Evolutionary conservation across 1,139 yeast species (phyloP), one percentile per base, ranked within the genome.

Genomic region (Magnusiomyces paraingens): DNA sequence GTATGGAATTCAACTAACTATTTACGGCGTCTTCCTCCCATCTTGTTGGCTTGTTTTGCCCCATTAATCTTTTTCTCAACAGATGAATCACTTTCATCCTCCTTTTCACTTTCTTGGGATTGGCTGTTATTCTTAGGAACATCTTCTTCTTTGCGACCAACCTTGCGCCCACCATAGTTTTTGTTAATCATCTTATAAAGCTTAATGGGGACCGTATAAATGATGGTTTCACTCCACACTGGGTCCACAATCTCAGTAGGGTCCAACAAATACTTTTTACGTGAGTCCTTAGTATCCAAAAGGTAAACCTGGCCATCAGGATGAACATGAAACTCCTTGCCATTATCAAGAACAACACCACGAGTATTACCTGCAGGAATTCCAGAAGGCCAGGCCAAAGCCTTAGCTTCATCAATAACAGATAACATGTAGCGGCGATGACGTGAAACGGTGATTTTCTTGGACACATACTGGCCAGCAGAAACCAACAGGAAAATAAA

Each of bases 221-320:
- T 63, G 26, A 84, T 60, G 1, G 86, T 75, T 57, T 86, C 89
- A 58, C 72, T 73, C 66, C 84, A 72, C 0, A 80, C 74, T 10
- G 82, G 81, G 21, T 65, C 67, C 17, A 60, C 59, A 43, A 72
- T 70, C 22, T 73, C 77, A 21, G 70, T 69, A 35, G 65, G 56
- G 43, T 65, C 61, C 47, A 73, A 59, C 39, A 71, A 67, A 36
- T 69, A 64, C 54, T 72, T 72, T 0, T 57, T 61, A 3, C 38
- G 38, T 3, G 36, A 29, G 11, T 74, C 78, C 43, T 76, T 78
- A n/a, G 70, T 69, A 57, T 85, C 89, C 17, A 82, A 68, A 45
- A 85, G 70, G 66, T 73, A 82, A 12, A 90, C 90, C 1, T 73
- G 70, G n/a, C 95, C 95, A 55, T 81, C 82, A 21, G 84, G 77